Evolutionary conservation across 805 yeast genomes (phyloP).

Genomic region (Jamesozyma gamospora): DNA sequence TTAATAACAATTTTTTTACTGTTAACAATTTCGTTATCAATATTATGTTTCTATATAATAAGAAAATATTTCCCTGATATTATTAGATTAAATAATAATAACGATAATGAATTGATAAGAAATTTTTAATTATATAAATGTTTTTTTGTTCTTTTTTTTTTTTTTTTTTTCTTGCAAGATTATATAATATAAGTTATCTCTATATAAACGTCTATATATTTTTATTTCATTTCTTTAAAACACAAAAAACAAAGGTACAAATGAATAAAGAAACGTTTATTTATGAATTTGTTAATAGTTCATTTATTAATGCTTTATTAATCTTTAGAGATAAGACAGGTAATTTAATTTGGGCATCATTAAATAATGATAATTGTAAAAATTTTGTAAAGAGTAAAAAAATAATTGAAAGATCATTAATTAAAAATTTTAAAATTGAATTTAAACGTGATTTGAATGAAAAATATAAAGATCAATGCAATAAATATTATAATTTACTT

Average conservation of each 20-base stretch:
- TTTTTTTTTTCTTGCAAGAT: too few relatives aligned
- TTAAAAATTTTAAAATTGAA: not conserved
- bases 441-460: not conserved
- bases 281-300: constrained; percentile 10
- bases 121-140: too few relatives aligned
- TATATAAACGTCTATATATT: too few relatives aligned
- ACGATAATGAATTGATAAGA: too few relatives aligned
- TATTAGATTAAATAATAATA: not conserved
- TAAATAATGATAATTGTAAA: constrained; percentile 11
- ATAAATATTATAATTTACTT: not conserved
- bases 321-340: constrained; percentile 7
- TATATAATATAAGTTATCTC: too few relatives aligned
- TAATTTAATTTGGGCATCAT: constrained; percentile 12
- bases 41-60: not conserved
- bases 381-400: constrained; percentile 6
- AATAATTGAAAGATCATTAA: constrained; percentile 7
- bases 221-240: too few relatives aligned
- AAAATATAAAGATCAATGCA: not conserved
- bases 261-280: constrained; percentile 1
- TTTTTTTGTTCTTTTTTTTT: too few relatives aligned
- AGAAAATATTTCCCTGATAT: not conserved
- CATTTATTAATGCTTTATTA: constrained; percentile 9
- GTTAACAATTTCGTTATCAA: too few relatives aligned
- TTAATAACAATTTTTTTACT: too few relatives aligned
- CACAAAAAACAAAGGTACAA: too few relatives aligned